Evolutionary conservation across 495 filamentous ascomycete species (phyloP).

Genomic region (Penicillium macrosclerotiorum): DNA sequence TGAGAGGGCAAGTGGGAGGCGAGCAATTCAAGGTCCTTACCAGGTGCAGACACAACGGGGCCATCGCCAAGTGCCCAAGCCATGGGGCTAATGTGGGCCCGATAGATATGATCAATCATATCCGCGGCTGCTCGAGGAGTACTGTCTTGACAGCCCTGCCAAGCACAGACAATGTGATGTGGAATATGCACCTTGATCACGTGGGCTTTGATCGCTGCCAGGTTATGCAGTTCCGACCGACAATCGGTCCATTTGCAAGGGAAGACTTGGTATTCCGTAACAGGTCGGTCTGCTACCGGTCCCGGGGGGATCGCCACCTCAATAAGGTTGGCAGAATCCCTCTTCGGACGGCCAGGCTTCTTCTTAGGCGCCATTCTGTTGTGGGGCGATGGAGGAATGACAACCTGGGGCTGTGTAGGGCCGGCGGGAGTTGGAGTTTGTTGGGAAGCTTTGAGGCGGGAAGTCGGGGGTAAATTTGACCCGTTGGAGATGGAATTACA

Average conservation of each 20-base stretch:
- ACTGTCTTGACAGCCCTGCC: constrained; percentile 28
- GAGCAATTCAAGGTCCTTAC: constrained; percentile 40
- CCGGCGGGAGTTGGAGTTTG: background rate
- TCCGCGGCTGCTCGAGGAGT: constrained; percentile 28
- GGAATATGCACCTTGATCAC: constrained; percentile 54
- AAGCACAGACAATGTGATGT: constrained; percentile 30
- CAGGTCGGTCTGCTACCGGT: constrained; percentile 2
- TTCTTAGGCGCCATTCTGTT: constrained; percentile 12
- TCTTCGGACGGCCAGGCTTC: constrained; percentile 13
- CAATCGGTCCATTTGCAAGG: constrained; percentile 66
- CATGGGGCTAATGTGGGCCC: constrained; percentile 55
- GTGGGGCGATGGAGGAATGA: constrained; percentile 11
- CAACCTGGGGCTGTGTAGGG: constrained; percentile 7
- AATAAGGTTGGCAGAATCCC: constrained; percentile 6
- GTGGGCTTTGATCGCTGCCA: constrained; percentile 68
- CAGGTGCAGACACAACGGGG: constrained; percentile 44
- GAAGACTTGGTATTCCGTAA: constrained; percentile 43
- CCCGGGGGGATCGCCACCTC: constrained; percentile 13
- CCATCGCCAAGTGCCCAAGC: constrained; percentile 70
- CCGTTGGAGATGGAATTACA: background rate
- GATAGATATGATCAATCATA: constrained; percentile 61
- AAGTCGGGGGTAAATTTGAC: background rate
- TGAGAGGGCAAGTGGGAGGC: too few relatives aligned
- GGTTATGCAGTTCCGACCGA: constrained; percentile 68
- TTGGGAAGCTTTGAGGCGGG: background rate